Conservation (phyloP, 75 land plant species). For the Pseudotsuga menziesii region DNA sequence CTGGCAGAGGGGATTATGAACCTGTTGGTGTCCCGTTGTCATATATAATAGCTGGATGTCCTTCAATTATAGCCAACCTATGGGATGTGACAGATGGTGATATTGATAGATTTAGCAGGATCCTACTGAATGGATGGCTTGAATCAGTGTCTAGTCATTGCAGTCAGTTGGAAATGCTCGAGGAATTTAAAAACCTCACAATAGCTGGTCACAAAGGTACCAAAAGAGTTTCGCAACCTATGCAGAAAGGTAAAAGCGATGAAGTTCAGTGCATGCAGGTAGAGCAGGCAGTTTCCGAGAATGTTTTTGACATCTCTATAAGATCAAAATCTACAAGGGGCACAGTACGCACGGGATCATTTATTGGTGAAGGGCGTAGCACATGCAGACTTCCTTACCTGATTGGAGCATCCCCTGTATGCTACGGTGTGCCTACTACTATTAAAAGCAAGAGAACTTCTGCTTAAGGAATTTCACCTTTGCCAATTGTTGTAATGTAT, state of each 20-base stretch:
- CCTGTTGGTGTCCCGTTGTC: slow-evolving; percentile 71
- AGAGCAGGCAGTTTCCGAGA: not conserved
- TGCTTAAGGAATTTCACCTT: not conserved
- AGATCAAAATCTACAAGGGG: not conserved
- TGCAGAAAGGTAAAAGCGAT: not conserved
- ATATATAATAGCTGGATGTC: slow-evolving; percentile 83
- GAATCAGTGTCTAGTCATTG: slow-evolving; percentile 19
- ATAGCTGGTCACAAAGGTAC: not conserved
- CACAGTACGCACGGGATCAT: slow-evolving; percentile 43
- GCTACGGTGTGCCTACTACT: slow-evolving; percentile 87
- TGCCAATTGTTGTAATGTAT: not conserved
- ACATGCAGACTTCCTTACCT: slow-evolving; percentile 66
- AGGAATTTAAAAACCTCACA: slow-evolving; percentile 7
- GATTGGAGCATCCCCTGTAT: slow-evolving; percentile 89
- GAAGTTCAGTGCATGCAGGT: not conserved
- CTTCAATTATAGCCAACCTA: slow-evolving; percentile 76
- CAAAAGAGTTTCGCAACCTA: not conserved
- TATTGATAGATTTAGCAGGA: slow-evolving; percentile 83
- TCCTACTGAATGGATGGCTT: slow-evolving; percentile 74
- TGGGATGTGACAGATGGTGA: slow-evolving; percentile 99
- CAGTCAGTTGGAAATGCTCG: not conserved
- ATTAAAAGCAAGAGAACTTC: slow-evolving; percentile 31
- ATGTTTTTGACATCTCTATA: not conserved
- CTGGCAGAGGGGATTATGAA: slow-evolving; percentile 55
- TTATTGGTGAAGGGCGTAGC: slow-evolving; percentile 60